phyloP scores from a whole-genome alignment of 202 grass and related monocot species.

The Setaria viridis region DNA sequence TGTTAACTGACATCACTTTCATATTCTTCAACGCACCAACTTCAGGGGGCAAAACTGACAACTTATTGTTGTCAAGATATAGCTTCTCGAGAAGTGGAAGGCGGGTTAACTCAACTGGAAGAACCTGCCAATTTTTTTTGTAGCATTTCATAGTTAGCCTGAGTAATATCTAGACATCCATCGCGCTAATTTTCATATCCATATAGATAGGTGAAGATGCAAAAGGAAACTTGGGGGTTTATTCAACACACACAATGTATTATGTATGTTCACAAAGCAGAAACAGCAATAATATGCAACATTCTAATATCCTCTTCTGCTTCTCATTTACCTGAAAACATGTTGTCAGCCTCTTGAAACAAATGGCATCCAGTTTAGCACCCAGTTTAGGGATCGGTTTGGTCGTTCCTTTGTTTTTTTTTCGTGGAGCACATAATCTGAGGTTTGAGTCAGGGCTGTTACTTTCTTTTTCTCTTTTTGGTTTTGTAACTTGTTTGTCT shows the following conservation, averaged over 20 bases:
- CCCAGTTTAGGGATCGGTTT: not conserved
- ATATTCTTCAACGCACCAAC: constrained; percentile 87
- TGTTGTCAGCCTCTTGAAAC: constrained; percentile 7
- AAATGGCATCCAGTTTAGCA: constrained; percentile 5
- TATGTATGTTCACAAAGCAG: constrained; percentile 7
- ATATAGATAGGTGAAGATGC: not conserved
- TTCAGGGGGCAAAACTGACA: constrained; percentile 90
- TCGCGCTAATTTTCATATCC: not conserved
- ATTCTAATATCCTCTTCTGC: not conserved
- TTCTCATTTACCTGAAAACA: constrained; percentile 18
- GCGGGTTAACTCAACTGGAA: constrained; percentile 89
- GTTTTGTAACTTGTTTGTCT: constrained; percentile 8
- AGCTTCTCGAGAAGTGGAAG: constrained; percentile 89
- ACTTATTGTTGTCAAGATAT: constrained; percentile 89
- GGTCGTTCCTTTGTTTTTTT: not conserved
- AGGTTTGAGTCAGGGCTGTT: not conserved
- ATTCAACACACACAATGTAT: not conserved
- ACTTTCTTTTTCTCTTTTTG: not conserved
- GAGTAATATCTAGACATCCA: constrained; percentile 1
- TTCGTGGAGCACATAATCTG: not conserved
- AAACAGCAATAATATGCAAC: constrained; percentile 10
- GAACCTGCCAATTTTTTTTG: constrained; percentile 61
- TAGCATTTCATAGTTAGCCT: constrained; percentile 42
- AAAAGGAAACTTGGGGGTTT: constrained; percentile 25
- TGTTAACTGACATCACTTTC: constrained; percentile 85